Percentiles rank a stretch among this genome's conserved stretches.
Conservation (phyloP, 2,329 filamentous ascomycete genomes). For the Aureobasidium sp. region DNA sequence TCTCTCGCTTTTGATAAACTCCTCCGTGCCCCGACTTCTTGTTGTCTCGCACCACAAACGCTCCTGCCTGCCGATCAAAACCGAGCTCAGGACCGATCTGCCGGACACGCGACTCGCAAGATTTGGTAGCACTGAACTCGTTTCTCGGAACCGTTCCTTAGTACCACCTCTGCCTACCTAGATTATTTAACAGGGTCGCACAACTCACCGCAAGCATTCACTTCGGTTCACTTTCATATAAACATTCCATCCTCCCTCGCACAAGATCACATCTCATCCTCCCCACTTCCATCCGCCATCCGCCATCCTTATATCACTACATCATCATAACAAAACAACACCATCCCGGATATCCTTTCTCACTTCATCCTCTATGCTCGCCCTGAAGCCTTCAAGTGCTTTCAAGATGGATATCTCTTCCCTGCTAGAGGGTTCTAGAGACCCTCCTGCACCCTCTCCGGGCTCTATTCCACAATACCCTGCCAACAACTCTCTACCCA, state of each 20-base stretch:
- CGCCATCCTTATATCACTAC: not conserved
- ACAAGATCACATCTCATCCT: not conserved
- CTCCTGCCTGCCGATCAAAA: slow-evolving; percentile 6
- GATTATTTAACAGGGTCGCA: slow-evolving; percentile 13
- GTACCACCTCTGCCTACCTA: slow-evolving; percentile 5
- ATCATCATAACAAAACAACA: not conserved
- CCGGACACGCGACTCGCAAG: slow-evolving; percentile 16
- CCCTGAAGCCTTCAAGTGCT: slow-evolving; percentile 40
- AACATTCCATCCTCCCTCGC: not conserved
- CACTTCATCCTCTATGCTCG: slow-evolving; percentile 33
- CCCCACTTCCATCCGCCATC: not conserved
- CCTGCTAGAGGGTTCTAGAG: slow-evolving; percentile 60
- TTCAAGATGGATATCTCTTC: slow-evolving; percentile 93
- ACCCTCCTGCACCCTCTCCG: slow-evolving; percentile 62
- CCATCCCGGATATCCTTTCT: too few relatives aligned
- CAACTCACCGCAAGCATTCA: slow-evolving; percentile 14
- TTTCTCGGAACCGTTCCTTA: slow-evolving; percentile 14
- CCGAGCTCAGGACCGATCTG: slow-evolving; percentile 11
- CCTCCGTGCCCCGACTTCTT: slow-evolving; percentile 5
- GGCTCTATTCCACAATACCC: slow-evolving; percentile 34
- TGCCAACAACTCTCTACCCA: slow-evolving; percentile 13
- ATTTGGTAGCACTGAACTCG: slow-evolving; percentile 16
- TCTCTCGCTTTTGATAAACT: slow-evolving; percentile 6
- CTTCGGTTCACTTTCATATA: slow-evolving; percentile 3
- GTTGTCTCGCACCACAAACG: slow-evolving; percentile 15